These are phyloP conservation scores for Fusarium fracticaudum DNA, from an alignment of 2,329 filamentous ascomycete species.

Conservation along the genomic window DNA sequence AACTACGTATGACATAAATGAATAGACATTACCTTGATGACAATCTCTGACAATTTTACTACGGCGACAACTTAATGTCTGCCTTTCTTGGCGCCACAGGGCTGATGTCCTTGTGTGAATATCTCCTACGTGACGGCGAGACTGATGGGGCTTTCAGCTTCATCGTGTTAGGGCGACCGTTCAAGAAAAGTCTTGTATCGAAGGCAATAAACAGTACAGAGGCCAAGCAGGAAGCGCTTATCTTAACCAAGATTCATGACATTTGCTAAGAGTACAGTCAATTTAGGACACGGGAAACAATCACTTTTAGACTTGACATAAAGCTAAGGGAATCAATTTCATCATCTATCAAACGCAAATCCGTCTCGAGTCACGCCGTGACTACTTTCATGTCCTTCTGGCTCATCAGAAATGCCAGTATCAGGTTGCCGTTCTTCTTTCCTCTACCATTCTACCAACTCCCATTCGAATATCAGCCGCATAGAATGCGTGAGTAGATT, in stretches of 20 bases:
- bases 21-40: slow-evolving; percentile 29
- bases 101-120: neutral
- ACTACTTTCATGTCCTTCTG: slow-evolving; percentile 16
- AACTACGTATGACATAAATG: slow-evolving; percentile 18
- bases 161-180: neutral
- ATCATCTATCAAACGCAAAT: slow-evolving; percentile 45
- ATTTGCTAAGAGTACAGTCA: neutral
- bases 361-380: slow-evolving; percentile 27
- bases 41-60: neutral
- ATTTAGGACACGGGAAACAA: neutral
- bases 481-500: slow-evolving; percentile 41
- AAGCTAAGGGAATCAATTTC: slow-evolving; percentile 45
- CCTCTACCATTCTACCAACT: slow-evolving; percentile 50
- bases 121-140: neutral
- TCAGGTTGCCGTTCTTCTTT: slow-evolving; percentile 31
- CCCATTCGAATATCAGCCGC: slow-evolving; percentile 44
- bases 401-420: slow-evolving; percentile 18
- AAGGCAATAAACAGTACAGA: neutral
- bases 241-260: neutral
- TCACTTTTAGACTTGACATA: neutral
- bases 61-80: neutral
- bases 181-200: neutral
- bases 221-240: neutral
- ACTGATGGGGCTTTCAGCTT: neutral
- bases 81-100: neutral